These are phyloP conservation scores for Ogataea polymorpha DNA, from an alignment of 805 yeast species.

Conservation along the genomic window DNA sequence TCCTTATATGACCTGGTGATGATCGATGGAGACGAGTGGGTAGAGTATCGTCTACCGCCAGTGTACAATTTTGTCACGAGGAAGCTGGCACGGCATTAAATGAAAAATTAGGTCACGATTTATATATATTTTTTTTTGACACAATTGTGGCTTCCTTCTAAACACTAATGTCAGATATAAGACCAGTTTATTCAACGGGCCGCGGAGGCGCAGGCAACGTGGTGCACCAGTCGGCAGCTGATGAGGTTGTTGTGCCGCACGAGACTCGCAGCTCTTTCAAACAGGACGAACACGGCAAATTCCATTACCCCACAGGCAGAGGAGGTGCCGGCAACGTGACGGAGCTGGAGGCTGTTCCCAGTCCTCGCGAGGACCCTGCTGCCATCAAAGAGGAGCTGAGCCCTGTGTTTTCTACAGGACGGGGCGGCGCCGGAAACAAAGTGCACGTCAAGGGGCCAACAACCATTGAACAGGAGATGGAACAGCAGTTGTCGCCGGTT, in stretches of 20 bases:
- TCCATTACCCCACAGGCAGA: slow-evolving; percentile 50
- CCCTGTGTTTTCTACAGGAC: slow-evolving; percentile 47
- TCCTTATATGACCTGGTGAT: slow-evolving; percentile 17
- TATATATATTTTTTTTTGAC: slow-evolving; percentile 5
- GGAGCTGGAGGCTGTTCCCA: slow-evolving; percentile 39
- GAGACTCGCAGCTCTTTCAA: slow-evolving; percentile 18
- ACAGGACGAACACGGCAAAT: slow-evolving; percentile 32
- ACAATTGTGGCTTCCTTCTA: slow-evolving; percentile 1
- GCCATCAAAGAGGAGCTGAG: slow-evolving; percentile 38
- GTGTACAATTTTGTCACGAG: slow-evolving; percentile 21
- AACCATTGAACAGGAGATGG: slow-evolving; percentile 37
- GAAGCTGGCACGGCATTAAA: slow-evolving; percentile 7
- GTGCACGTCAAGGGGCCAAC: slow-evolving; percentile 39
- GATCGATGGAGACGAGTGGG: slow-evolving; percentile 21
- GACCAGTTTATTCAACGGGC: slow-evolving; percentile 31
- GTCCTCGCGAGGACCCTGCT: slow-evolving; percentile 39
- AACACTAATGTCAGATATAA: slow-evolving; percentile 16
- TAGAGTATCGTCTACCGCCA: slow-evolving; percentile 22
- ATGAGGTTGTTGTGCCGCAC: slow-evolving; percentile 22
- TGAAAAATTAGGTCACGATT: background rate
- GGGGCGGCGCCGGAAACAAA: slow-evolving; percentile 59
- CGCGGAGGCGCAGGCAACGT: slow-evolving; percentile 38
- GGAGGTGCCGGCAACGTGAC: slow-evolving; percentile 57
- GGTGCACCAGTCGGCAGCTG: slow-evolving; percentile 22
- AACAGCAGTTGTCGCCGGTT: slow-evolving; percentile 39